Conservation (phyloP, 192 early-diverging fungal species). For the Rhizophagus sp. region DNA sequence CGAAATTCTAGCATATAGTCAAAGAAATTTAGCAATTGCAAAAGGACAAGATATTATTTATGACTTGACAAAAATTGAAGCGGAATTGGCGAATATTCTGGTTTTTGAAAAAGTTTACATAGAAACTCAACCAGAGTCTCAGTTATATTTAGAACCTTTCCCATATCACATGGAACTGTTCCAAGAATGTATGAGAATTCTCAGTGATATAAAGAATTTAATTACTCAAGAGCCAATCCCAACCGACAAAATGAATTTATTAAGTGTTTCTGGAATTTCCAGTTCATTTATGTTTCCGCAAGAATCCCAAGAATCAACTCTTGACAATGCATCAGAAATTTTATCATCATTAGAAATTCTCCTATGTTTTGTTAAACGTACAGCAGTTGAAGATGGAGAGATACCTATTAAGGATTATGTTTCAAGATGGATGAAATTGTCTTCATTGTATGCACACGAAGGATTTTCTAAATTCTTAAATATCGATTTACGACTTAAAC, state of each 20-base stretch:
- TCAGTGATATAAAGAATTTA: neutral
- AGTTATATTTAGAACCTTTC: slow-evolving; percentile 5
- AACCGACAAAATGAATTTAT: neutral
- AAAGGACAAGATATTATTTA: neutral
- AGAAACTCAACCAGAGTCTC: neutral
- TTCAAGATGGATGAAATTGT: slow-evolving; percentile 12
- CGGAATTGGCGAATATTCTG: slow-evolving; percentile 3
- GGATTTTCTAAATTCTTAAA: neutral
- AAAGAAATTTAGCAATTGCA: neutral
- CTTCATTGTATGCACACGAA: neutral
- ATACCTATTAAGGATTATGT: slow-evolving; percentile 19
- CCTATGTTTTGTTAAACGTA: slow-evolving; percentile 28
- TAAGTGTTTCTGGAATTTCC: neutral
- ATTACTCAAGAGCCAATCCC: slow-evolving; percentile 24
- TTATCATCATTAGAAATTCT: slow-evolving; percentile 25
- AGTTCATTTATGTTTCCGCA: too few relatives aligned
- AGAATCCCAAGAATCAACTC: too few relatives aligned
- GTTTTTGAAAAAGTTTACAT: neutral
- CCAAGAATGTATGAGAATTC: neutral
- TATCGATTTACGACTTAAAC: slow-evolving; percentile 9
- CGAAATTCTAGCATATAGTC: slow-evolving; percentile 1
- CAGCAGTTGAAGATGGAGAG: neutral
- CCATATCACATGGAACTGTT: slow-evolving; percentile 26
- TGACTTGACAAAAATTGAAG: slow-evolving; percentile 20
- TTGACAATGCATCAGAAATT: neutral